Evolutionary conservation across 768 basidiomycete genomes (phyloP), one percentile per base, ranked within the genome.

Genomic region (Calocera viscosa): DNA sequence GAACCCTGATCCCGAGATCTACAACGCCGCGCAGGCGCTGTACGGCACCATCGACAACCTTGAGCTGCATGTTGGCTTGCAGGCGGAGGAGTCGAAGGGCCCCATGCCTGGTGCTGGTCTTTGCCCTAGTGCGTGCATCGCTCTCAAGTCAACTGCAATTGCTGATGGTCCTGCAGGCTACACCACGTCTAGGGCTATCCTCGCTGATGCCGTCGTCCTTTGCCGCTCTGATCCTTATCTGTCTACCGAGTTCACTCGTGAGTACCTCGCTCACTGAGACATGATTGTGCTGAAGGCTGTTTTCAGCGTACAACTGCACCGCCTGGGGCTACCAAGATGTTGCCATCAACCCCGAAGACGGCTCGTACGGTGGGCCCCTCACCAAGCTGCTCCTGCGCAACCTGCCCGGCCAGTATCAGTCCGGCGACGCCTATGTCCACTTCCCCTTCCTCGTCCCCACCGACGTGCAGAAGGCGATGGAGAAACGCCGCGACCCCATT

Each of bases 141-240:
- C 35, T 38, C 33, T 10, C 19, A 49, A 33, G 38, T 64, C 35
- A 43, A 64, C n/a, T 60, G 7, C 2, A 60, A 26, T 32, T 28
- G 26, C 53, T 60, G 26, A 60, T 60, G 26, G 5, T 16, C 19
- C 24, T 10, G 30, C 65, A 43, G 65, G 67, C 17, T 92, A 89
- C 76, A 93, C 91, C 11, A 83, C 90, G 72, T 87, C 87, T 71
- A 85, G 91, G 34, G 90, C 91, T 8, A 93, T 93, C 71, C 84
- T 93, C 35, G 84, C 79, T 5, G 70, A 70, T 66, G 70, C 70
- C 5, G 68, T 70, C 7, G 70, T 69, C 1, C 68, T 70, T 22
- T 66, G 69, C 41, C 60, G 70, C 26, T 26, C 53, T 60, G 53
- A 60, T 19, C 53, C 53, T 60, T 60, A 60, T 26, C 53, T 60